Base-by-base conservation (phyloP, 2,329 filamentous ascomycete species). In the Lecanicillium sp. region DNA sequence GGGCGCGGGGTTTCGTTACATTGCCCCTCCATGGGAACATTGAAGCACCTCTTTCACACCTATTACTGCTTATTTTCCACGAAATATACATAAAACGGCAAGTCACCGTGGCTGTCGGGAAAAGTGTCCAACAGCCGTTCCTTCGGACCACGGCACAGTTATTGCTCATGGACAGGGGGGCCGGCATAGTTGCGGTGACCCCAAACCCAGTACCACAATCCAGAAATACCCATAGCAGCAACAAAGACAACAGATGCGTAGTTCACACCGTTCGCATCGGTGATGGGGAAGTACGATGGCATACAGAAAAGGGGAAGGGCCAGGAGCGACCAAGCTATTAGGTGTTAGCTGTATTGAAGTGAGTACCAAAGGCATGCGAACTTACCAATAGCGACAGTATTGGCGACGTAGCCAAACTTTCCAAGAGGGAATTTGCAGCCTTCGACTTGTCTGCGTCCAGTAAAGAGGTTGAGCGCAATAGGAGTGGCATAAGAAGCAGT, bases 221-320 rank as follows among this genome's bases (percentile, higher is more conserved):
- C 69, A 2, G 82, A 75, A 41, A 86, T 69, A 29, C 65, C 35
- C 39, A 74, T 71, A 45, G 84, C 81, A 5, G 68, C 79, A 18
- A 81, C 72, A 49, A 87, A 85, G n/a, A 87, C 82, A 25, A 79
- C 82, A 12, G 78, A 78, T 2, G 81, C 82, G 58, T 85, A 87
- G 68, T 87, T 87, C 68, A 86, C 81, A 29, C 66, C 70, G 14
- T 61, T 55, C 20, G 53, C 17, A 5, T 70, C 59, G 1, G 69
- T 71, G 29, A 83, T 77, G 5, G 77, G 77, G n/a, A 84, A 62
- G 31, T 60, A 60, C 0, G 77, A 71, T 1, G 81, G 82, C 78
- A 84, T 84, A 60, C 78, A 87, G 68, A 87, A 87, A 13, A 87
- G 72, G 2, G 82, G 81, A 37, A 86, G 74, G 27, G 79, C 81